Evolutionary conservation across 2,329 filamentous ascomycete genomes (phyloP).

Genomic region (Cercospora sp.): DNA sequence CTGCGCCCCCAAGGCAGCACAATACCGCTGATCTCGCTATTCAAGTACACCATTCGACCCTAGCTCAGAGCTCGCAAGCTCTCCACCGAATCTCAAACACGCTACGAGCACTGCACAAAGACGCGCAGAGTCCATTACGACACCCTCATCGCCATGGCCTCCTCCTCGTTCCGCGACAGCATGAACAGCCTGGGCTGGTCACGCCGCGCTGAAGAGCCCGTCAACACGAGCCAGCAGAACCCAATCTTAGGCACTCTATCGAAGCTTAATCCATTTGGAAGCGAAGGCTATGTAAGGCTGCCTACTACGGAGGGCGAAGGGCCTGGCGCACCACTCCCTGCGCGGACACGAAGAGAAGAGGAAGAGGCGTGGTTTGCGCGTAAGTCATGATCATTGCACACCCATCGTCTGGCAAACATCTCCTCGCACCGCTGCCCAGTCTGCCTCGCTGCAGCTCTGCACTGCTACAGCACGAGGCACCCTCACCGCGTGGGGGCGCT

Average conservation of each 20-base stretch:
- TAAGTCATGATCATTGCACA: constrained; percentile 58
- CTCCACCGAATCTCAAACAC: constrained; percentile 25
- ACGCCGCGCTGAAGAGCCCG: constrained; percentile 70
- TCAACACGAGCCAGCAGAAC: constrained; percentile 74
- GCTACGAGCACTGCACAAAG: constrained; percentile 23
- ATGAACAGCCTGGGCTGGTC: constrained; percentile 96
- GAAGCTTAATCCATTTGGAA: constrained; percentile 83
- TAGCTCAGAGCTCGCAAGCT: constrained; percentile 21
- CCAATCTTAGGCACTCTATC: constrained; percentile 77
- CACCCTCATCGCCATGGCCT: constrained; percentile 64
- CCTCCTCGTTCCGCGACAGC: constrained; percentile 84
- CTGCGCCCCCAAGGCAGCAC: constrained; percentile 34
- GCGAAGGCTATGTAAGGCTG: constrained; percentile 83
- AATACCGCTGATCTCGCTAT: constrained; percentile 24
- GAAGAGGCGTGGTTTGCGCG: constrained; percentile 93
- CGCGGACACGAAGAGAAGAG: constrained; percentile 81
- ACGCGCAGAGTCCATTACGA: constrained; percentile 14
- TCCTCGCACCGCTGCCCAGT: neutral
- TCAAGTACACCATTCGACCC: constrained; percentile 19
- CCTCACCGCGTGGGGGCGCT: neutral
- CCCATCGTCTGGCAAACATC: constrained; percentile 2
- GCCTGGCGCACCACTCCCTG: constrained; percentile 80
- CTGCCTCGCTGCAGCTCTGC: constrained; percentile 20
- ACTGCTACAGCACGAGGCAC: constrained; percentile 18
- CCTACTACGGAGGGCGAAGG: constrained; percentile 75